Evolutionary conservation across 164 flowering plant species (phyloP).

Genomic region (Vitis amurensis): DNA sequence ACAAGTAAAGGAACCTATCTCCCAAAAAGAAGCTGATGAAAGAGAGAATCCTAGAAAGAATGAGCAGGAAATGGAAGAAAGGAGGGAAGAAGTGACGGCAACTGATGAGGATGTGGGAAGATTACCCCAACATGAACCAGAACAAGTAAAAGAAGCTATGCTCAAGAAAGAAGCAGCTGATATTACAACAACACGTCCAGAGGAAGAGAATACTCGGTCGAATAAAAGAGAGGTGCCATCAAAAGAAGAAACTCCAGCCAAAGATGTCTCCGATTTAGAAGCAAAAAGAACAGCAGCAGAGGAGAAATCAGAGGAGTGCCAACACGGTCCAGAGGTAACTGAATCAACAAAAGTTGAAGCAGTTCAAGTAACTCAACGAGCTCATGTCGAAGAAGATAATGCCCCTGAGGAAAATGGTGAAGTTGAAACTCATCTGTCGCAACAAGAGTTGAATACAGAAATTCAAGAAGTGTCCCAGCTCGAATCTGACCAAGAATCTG

Average conservation of each 20-base stretch:
- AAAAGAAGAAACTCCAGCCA: neutral
- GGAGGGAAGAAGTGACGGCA: neutral
- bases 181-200: neutral
- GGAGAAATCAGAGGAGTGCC: neutral
- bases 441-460: neutral
- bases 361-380: neutral
- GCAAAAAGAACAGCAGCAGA: slow-evolving; percentile 1
- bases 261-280: neutral
- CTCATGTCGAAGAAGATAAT: neutral
- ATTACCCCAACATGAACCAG: neutral
- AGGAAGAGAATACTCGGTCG: neutral
- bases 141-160: neutral
- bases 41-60: neutral
- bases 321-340: too few relatives aligned
- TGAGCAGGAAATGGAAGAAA: neutral
- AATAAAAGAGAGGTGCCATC: neutral
- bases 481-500: slow-evolving; percentile 9
- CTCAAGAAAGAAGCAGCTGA: neutral
- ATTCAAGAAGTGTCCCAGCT: neutral
- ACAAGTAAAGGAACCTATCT: neutral
- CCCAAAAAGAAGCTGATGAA: neutral
- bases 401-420: neutral
- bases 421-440: neutral
- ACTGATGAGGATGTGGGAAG: neutral
- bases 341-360: slow-evolving; percentile 2